phyloP scores from a whole-genome alignment of 2,329 filamentous ascomycete genomes.

The Diaporthe longicolla region DNA sequence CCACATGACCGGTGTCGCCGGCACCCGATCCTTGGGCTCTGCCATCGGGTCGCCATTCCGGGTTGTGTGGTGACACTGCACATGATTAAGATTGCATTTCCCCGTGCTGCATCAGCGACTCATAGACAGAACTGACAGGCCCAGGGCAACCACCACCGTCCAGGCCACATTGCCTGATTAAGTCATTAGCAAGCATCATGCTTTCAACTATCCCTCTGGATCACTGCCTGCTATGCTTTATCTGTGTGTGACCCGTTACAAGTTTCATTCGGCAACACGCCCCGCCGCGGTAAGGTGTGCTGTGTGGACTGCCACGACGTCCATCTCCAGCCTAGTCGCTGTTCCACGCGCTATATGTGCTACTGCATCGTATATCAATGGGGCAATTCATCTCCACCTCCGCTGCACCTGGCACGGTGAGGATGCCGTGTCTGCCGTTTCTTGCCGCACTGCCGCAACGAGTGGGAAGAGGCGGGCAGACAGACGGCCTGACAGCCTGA shows the following conservation, averaged over 20 bases:
- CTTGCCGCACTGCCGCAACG: background rate
- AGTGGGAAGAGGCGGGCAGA: background rate
- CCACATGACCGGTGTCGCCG: constrained; percentile 17
- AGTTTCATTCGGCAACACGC: constrained; percentile 22
- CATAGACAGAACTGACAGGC: no score
- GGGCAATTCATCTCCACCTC: constrained; percentile 23
- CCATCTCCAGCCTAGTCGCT: background rate
- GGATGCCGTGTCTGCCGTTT: constrained; percentile 17
- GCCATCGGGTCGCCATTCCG: constrained; percentile 19
- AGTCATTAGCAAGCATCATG: background rate
- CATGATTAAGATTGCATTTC: constrained; percentile 3
- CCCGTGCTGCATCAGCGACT: background rate
- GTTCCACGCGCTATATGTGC: background rate
- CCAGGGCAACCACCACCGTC: background rate
- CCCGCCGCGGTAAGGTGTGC: background rate
- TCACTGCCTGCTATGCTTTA: background rate
- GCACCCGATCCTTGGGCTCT: constrained; percentile 13
- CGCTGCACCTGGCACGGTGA: constrained; percentile 3
- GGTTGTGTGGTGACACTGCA: constrained; percentile 2
- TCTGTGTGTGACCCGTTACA: background rate
- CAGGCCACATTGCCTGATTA: background rate
- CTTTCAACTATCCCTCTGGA: background rate
- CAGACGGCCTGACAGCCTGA: no score
- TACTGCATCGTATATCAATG: constrained; percentile 8
- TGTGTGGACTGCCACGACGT: constrained; percentile 10